Evolutionary conservation across 345 rosid species (phyloP).

Genomic region (Corchorus capsularis): DNA sequence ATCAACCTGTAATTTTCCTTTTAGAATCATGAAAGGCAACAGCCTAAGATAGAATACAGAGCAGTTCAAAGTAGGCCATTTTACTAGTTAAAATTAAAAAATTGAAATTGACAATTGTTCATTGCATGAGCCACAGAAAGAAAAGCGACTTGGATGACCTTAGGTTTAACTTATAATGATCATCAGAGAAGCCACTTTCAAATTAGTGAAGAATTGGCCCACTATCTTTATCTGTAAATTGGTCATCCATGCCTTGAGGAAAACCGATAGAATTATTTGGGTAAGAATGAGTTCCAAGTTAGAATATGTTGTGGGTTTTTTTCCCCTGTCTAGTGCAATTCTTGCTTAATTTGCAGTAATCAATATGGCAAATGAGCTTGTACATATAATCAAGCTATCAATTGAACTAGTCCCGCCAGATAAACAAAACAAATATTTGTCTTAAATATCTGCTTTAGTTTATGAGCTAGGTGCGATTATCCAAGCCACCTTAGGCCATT

Average conservation of each 20-base stretch:
- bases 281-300: neutral
- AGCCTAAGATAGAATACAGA: no score
- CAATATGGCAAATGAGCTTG: neutral
- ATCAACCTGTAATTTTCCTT: no score
- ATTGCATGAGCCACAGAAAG: conserved; percentile 3
- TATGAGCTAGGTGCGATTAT: neutral
- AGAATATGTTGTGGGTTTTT: neutral
- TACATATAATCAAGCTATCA: neutral
- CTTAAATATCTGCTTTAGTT: neutral
- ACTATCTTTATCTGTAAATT: neutral
- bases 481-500: no score
- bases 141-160: neutral
- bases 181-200: neutral
- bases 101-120: no score
- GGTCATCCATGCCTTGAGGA: neutral
- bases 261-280: neutral
- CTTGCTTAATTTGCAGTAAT: no score
- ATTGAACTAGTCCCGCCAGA: neutral
- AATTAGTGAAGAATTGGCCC: neutral
- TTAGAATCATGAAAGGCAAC: no score
- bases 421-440: neutral
- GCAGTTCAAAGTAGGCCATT: no score
- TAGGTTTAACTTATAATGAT: neutral
- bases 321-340: neutral
- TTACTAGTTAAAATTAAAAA: no score